Percentiles rank a stretch among this genome's conserved stretches.
These are phyloP conservation scores for Naematelia aurantialba DNA, from an alignment of 768 basidiomycete genomes.

Conservation along the genomic window DNA sequence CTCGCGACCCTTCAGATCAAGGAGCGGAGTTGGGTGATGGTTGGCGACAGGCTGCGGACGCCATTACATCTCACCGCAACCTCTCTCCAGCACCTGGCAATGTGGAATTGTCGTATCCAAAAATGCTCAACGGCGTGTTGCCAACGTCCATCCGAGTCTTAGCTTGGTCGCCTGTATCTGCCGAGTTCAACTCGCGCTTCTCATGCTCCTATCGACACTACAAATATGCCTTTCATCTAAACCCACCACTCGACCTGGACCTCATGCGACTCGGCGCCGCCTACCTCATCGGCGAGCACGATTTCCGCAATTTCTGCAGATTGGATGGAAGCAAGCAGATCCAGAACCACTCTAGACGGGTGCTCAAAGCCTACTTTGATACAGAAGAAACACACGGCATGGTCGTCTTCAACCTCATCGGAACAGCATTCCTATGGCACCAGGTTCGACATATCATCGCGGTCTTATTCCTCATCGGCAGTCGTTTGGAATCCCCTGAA, in stretches of 20 bases:
- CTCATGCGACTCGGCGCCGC: constrained; percentile 72
- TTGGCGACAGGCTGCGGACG: constrained; percentile 9
- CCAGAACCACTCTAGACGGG: constrained; percentile 66
- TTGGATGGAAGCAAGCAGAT: constrained; percentile 89
- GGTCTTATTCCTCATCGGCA: constrained; percentile 79
- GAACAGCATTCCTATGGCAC: constrained; percentile 87
- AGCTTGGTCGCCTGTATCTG: constrained; percentile 85
- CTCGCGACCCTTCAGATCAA: constrained; percentile 29
- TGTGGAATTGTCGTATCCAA: constrained; percentile 68
- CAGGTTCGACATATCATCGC: constrained; percentile 95
- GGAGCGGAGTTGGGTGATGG: constrained; percentile 15
- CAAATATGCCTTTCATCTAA: constrained; percentile 85
- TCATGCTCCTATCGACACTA: constrained; percentile 85
- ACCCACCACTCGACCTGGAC: constrained; percentile 59
- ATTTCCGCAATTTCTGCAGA: constrained; percentile 94
- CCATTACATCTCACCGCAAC: not conserved
- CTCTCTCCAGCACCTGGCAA: not conserved
- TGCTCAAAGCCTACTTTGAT: constrained; percentile 58
- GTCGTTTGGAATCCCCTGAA: constrained; percentile 68
- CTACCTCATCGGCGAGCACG: constrained; percentile 78
- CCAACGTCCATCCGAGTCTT: constrained; percentile 84
- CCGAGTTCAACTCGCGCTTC: constrained; percentile 79
- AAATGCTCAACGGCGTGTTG: constrained; percentile 77
- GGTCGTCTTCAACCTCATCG: constrained; percentile 78
- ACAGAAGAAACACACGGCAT: constrained; percentile 47